Evolutionary conservation across 306 rosid genomes (phyloP).

Genomic region (Cicer yamashitae): DNA sequence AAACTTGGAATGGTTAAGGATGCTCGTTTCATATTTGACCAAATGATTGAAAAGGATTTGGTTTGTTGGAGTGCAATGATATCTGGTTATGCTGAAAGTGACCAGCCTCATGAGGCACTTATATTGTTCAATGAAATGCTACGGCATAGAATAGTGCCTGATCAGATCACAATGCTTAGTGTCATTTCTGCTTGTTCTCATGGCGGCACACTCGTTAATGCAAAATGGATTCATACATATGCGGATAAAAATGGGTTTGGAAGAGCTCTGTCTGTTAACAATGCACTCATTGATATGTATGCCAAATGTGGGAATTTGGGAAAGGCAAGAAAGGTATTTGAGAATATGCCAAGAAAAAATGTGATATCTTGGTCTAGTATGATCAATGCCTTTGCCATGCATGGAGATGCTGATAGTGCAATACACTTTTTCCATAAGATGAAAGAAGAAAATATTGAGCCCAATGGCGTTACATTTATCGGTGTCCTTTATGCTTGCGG

Average conservation of each 20-base stretch:
- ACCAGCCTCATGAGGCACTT: constrained; percentile 73
- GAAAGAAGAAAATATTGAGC: constrained; percentile 61
- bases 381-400: constrained; percentile 80
- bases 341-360: constrained; percentile 66
- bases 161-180: constrained; percentile 73
- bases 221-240: constrained; percentile 66
- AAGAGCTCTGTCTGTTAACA: constrained; percentile 57
- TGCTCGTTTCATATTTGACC: constrained; percentile 70
- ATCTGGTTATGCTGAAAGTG: constrained; percentile 81
- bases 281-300: constrained; percentile 80
- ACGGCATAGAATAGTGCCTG: constrained; percentile 56
- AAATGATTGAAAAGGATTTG: constrained; percentile 69
- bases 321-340: constrained; percentile 69
- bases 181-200: constrained; percentile 82
- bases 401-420: constrained; percentile 72
- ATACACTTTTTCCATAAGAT: constrained; percentile 65
- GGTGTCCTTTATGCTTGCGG: constrained; percentile 93
- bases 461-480: constrained; percentile 81
- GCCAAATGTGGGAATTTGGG: constrained; percentile 66
- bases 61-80: constrained; percentile 89
- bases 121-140: constrained; percentile 71
- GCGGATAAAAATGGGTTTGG: constrained; percentile 64
- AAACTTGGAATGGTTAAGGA: constrained; percentile 62
- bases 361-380: constrained; percentile 84
- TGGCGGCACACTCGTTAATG: constrained; percentile 57